These are phyloP conservation scores for Exophiala sp. DNA, from an alignment of 2,329 filamentous ascomycete species.

Conservation along the genomic window DNA sequence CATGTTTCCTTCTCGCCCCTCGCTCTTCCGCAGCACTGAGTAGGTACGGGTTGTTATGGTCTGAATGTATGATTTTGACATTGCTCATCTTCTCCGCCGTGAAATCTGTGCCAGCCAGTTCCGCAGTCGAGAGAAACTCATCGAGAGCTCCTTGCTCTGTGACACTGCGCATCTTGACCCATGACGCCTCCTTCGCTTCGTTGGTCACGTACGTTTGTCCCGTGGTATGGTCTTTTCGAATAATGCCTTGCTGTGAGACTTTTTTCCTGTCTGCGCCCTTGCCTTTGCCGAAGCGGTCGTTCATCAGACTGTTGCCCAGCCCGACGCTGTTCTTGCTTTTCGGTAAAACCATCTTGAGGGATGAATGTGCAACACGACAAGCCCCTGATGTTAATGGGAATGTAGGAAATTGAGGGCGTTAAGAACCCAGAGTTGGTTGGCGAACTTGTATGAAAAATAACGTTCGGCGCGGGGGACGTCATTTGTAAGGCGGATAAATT, in stretches of 20 bases:
- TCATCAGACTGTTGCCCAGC: slow-evolving; percentile 96
- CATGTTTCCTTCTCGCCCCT: slow-evolving; percentile 71
- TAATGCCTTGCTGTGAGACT: slow-evolving; percentile 60
- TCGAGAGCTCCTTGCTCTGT: slow-evolving; percentile 95
- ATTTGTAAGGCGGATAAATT: slow-evolving; percentile 7
- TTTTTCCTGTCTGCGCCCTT: slow-evolving; percentile 79
- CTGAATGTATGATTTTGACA: slow-evolving; percentile 95
- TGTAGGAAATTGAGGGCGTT: neutral
- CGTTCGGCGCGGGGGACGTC: slow-evolving; percentile 9
- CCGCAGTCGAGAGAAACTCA: slow-evolving; percentile 91
- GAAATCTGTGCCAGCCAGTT: slow-evolving; percentile 96
- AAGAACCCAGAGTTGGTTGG: neutral
- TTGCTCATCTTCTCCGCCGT: slow-evolving; percentile 99
- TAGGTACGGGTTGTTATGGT: slow-evolving; percentile 92
- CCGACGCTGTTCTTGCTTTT: slow-evolving; percentile 95
- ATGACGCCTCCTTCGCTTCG: slow-evolving; percentile 80
- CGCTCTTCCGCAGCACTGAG: slow-evolving; percentile 80
- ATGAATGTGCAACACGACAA: neutral
- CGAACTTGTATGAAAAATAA: neutral
- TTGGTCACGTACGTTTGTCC: slow-evolving; percentile 91
- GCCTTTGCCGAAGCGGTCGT: slow-evolving; percentile 92
- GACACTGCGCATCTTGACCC: slow-evolving; percentile 99
- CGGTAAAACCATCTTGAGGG: slow-evolving; percentile 62
- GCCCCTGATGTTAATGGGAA: neutral
- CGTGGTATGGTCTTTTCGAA: slow-evolving; percentile 60